Evolutionary conservation across 805 yeast species (phyloP).

Genomic region (Wickerhamomyces xylosicus): DNA sequence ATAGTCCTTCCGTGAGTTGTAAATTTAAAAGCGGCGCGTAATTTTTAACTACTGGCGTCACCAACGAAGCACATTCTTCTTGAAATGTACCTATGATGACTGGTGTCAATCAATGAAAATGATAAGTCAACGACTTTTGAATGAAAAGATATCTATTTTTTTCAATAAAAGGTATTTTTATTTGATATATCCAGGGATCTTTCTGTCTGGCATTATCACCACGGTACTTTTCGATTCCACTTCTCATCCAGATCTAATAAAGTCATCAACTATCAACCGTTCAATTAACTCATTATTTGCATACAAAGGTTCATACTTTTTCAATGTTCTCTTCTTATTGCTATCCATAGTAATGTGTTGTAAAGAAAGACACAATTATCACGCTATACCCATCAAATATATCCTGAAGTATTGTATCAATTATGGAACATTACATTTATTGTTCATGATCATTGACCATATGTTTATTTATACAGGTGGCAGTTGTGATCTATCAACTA

Average conservation of each 20-base stretch:
- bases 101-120: too few species aligned
- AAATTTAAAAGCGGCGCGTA: too few species aligned
- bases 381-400: background rate
- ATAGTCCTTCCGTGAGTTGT: too few species aligned
- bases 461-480: slow-evolving; percentile 10
- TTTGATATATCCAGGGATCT: background rate
- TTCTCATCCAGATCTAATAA: background rate
- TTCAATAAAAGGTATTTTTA: background rate
- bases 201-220: background rate
- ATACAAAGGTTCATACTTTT: background rate
- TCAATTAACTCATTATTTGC: background rate
- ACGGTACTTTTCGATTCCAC: background rate
- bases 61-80: too few species aligned
- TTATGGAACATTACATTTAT: slow-evolving; percentile 2
- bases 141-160: too few species aligned
- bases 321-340: background rate
- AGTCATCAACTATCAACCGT: background rate
- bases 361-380: background rate
- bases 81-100: too few species aligned
- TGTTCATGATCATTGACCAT: slow-evolving; percentile 9
- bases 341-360: background rate
- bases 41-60: too few species aligned
- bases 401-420: slow-evolving; percentile 2
- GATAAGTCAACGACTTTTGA: too few species aligned
- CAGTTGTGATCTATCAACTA: slow-evolving; percentile 3